Evolutionary conservation across 2,329 filamentous ascomycete species (phyloP).

Genomic region (Celoporthe dispersa): DNA sequence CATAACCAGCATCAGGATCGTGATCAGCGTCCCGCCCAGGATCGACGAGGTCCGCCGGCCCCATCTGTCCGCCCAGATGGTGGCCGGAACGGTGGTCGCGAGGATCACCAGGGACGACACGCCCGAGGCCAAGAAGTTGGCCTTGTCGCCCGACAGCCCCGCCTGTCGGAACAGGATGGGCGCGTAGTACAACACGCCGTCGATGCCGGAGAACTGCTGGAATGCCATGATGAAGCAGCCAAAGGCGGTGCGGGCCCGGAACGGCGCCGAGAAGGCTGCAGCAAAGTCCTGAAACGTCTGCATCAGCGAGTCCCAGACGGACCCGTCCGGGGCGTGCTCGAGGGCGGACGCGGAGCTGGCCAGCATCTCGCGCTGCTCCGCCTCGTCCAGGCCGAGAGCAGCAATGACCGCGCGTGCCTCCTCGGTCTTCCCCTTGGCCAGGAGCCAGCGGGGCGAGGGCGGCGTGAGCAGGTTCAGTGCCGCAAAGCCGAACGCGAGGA

Average conservation of each 20-base stretch:
- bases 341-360: slow-evolving; percentile 33
- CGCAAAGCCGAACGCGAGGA: slow-evolving; percentile 40
- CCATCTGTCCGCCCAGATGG: slow-evolving; percentile 60
- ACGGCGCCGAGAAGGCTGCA: slow-evolving; percentile 40
- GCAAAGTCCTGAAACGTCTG: slow-evolving; percentile 20
- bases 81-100: slow-evolving; percentile 56
- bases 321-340: slow-evolving; percentile 36
- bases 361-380: slow-evolving; percentile 46
- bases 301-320: slow-evolving; percentile 28
- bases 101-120: slow-evolving; percentile 63
- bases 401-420: slow-evolving; percentile 48
- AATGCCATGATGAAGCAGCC: slow-evolving; percentile 63
- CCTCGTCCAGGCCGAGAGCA: slow-evolving; percentile 49
- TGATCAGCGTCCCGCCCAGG: slow-evolving; percentile 55
- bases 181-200: slow-evolving; percentile 66
- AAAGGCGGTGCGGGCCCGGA: slow-evolving; percentile 52
- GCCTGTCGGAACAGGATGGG: slow-evolving; percentile 64
- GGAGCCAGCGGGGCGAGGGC: slow-evolving; percentile 61
- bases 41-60: slow-evolving; percentile 59
- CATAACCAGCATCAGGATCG: slow-evolving; percentile 57
- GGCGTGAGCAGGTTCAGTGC: slow-evolving; percentile 44
- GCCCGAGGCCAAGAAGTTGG: slow-evolving; percentile 62
- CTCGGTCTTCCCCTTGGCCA: slow-evolving; percentile 45
- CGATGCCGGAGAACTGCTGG: slow-evolving; percentile 64
- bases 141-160: slow-evolving; percentile 56